Evolutionary conservation across 495 filamentous ascomycete species (phyloP), one percentile per base, ranked within the genome.

Genomic region (Podospora didyma): DNA sequence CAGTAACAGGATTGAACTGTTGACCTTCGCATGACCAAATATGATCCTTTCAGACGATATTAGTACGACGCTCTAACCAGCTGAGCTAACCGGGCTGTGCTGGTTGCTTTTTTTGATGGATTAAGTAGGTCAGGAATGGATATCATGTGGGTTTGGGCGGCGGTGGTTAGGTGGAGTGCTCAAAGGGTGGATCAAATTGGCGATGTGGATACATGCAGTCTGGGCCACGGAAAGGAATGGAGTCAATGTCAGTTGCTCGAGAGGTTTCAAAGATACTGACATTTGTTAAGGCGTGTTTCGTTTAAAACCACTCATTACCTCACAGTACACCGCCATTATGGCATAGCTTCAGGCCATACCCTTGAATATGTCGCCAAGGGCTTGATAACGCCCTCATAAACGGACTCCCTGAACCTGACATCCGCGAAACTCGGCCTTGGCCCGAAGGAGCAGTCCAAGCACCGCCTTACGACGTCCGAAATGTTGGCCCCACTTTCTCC

Each of bases 321-420:
- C 34, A 37, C 34, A 37, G 34, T 37, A 37, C 34, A 14, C 34
- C 34, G 34, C 34, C 34, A 37, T 37, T 14, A 69, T 7, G 47
- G 47, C 47, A 49, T 17, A 12, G 35, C 49, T 39, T 51, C 31
- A 19, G 49, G 49, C 26, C 47, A 49, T 10, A 19, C 17, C 31
- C 20, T 51, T 2, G n/a, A 22, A 37, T 51, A 39, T 37, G 34
- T 14, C 12, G 35, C 34, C 7, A 52, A 17, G 14, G 34, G 35
- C 34, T 42, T 42, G 34, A 41, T 16, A n/a, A 52, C 49, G 26
- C 49, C 24, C 17, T 51, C 26, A 17, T 51, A 39, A 24, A 51
- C 49, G 16, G 26, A 17, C 28, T 51, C 49, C 26, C 49, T n/a
- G 17, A 51, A 51, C 49, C 49, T 37, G 17, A 39, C 28, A 31